A percentile compares a stretch with the other conserved stretches of the same genome.
phyloP scores from a whole-genome alignment of 495 filamentous ascomycete genomes.

The Tuber umbilicatum region DNA sequence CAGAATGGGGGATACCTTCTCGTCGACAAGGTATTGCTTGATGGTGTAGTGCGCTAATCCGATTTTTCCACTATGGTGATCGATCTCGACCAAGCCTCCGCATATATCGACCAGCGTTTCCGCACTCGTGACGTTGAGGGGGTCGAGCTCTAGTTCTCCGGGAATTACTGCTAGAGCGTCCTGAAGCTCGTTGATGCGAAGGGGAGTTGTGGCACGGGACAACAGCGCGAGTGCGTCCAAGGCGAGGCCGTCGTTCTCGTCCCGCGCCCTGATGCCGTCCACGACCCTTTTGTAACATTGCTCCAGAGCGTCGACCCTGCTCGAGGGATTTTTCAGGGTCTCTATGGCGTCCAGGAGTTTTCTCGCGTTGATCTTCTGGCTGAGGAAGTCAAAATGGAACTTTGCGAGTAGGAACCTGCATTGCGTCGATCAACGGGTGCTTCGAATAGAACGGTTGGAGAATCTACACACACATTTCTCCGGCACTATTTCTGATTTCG shows the following conservation, averaged over 20 bases:
- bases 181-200: conserved; percentile 27
- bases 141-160: conserved; percentile 16
- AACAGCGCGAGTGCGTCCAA: conserved; percentile 16
- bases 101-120: conserved; percentile 24
- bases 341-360: conserved; percentile 16
- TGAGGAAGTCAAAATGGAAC: conserved; percentile 24
- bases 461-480: conserved; percentile 27
- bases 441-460: not conserved
- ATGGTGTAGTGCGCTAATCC: conserved; percentile 31
- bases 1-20: not conserved
- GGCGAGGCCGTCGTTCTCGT: conserved; percentile 8
- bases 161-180: conserved; percentile 17
- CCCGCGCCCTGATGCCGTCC: conserved; percentile 5
- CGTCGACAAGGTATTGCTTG: conserved; percentile 23
- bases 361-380: conserved; percentile 14
- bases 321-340: conserved; percentile 13
- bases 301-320: conserved; percentile 8
- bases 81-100: conserved; percentile 23
- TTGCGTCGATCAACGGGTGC: not conserved
- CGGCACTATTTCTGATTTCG: conserved; percentile 13
- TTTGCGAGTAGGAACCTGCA: conserved; percentile 26
- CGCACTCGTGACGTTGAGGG: conserved; percentile 6
- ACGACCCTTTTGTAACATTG: conserved; percentile 20
- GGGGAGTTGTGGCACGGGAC: conserved; percentile 12
- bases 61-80: conserved; percentile 17